Base-by-base conservation (phyloP, 192 early-diverging fungal species). In the Backusella macrospora region DNA sequence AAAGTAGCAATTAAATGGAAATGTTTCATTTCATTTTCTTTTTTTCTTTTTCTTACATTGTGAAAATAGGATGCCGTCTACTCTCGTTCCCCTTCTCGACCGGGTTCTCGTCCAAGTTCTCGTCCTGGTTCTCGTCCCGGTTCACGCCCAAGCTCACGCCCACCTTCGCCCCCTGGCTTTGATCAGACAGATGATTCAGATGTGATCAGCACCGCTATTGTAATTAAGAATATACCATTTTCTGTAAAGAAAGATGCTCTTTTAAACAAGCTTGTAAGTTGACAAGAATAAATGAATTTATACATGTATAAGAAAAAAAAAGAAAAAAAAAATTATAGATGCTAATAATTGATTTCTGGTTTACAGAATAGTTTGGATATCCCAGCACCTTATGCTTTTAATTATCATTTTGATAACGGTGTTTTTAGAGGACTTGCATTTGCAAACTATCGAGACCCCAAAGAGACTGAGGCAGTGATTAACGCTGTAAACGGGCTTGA, bases 211-310 rank as follows among this genome's bases (percentile, higher is more conserved):
- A 94, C 89, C 18, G 91, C 92, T 0, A 88, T 94, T 66, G 92
- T 94, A 38, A 91, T 94, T 79, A 94, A 94, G 78, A 94, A 94
- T 81, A 94, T 94, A 80, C 90, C 89, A 46, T 94, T 94, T 80
- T 85, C 87, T 14, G 84, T 94, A 52, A 92, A 94, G 83, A 89
- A 90, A 59, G 92, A 94, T 75, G 88, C 88, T 13, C 82, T 94
- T 67, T 64, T 94, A 47, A 86, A 85, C 18, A 90, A 87, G 34
- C 88, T 93, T 46, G 90, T 86, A 77, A 49, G 78, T 73, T 43
- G 7, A n/a, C 1, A 0, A 45, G 29, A 12, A 21, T 43, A 29
- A 71, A 13, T 18, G 34, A 15, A 6, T 29, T 9, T 39, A 21
- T 42, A 8, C 5, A 23, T 34, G 2, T 34, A 34, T 34, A 34